Evolutionary conservation across 495 filamentous ascomycete species (phyloP), one percentile per base, ranked within the genome.

Genomic region (Oidiodendron maius): DNA sequence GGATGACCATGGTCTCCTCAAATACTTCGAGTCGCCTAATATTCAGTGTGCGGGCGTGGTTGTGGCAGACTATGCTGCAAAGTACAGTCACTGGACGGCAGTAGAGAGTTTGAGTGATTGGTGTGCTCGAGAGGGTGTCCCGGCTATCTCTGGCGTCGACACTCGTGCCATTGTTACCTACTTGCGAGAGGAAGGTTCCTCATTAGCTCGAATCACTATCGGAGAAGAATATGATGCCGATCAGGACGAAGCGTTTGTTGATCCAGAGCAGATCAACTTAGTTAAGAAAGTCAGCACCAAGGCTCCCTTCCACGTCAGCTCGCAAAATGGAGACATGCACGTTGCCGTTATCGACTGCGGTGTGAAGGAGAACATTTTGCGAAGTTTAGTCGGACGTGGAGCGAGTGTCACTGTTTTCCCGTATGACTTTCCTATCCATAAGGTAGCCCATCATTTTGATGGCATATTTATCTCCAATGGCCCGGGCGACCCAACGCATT

Each of bases 321-420:
- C 89, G 26, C 75, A 79, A 35, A 74, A 77, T 55, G 87, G 91
- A 50, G 82, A 86, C 62, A 80, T 84, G 65, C 93, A 98, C 69
- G 80, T 98, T 59, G 93, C 91, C 26, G 78, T 98, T 49, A 83
- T 98, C 64, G 93, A 98, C 70, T 98, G 93, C 64, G 93, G 93
- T 67, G 94, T 98, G 50, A 98, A 98, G 77, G 93, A 98, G 77
- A 98, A 97, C 74, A 98, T 98, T 64, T 81, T 98, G 42, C 86
- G 93, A 55, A 91, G 86, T 62, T 72, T 98, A 52, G 91, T 97
- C 53, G 75, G 72, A 65, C 87, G 93, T 25, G 93, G 91, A 21
- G 82, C 87, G 34, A 87, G 82, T 52, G 84, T 95, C 40, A 97
- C 94, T 18, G 84, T 85, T 46, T 94, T 98, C 71, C 93, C 93